These are phyloP conservation scores for Auricularia auricula-judae DNA, from an alignment of 768 basidiomycete species.

Conservation along the genomic window DNA sequence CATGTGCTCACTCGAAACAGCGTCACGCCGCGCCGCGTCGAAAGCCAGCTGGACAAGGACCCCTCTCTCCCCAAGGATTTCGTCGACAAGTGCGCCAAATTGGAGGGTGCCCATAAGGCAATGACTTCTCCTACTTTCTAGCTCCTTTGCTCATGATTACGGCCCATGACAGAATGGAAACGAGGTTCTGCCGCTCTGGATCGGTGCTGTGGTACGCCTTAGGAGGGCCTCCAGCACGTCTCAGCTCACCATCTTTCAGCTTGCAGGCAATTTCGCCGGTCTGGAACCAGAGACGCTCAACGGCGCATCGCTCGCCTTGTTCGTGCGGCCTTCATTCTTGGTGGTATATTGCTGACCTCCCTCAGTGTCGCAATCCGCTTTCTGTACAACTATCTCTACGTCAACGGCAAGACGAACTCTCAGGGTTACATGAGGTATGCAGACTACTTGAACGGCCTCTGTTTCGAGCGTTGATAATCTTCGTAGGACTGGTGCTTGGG, in stretches of 20 bases:
- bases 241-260: not conserved
- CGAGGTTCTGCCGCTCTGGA: not conserved
- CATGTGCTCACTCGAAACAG: not conserved
- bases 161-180: not conserved
- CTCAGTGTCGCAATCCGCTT: not conserved
- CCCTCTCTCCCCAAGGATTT: not conserved
- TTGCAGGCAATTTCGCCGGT: not conserved
- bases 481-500: not conserved
- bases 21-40: not conserved
- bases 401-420: not conserved
- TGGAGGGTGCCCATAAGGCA: not conserved
- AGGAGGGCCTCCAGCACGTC: not conserved
- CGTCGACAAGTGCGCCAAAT: not conserved
- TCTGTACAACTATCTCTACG: not conserved
- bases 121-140: too few relatives aligned
- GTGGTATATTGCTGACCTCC: too few relatives aligned
- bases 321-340: not conserved
- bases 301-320: not conserved
- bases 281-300: not conserved
- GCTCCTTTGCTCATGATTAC: too few relatives aligned
- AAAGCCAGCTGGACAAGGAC: not conserved
- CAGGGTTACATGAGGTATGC: not conserved
- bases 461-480: not conserved
- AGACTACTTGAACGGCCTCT: not conserved
- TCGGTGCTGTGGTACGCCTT: not conserved